Conservation (phyloP, 345 rosid genomes). For the Alliaria petiolata region DNA sequence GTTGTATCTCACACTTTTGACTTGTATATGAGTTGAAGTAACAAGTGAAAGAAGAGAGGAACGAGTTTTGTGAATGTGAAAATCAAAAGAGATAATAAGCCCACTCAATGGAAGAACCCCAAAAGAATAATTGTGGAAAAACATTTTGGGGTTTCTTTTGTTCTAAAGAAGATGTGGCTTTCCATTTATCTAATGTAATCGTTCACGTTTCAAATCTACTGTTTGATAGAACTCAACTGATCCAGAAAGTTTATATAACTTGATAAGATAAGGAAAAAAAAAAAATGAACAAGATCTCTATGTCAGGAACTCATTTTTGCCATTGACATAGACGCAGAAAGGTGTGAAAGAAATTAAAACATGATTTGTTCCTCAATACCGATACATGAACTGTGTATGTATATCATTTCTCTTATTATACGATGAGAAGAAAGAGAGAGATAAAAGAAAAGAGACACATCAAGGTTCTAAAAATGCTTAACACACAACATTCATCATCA, state of each 20-base stretch:
- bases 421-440: neutral
- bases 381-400: slow-evolving; percentile 20
- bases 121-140: slow-evolving; percentile 8
- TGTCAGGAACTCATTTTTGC: neutral
- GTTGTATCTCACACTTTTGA: slow-evolving; percentile 71
- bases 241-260: neutral
- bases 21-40: slow-evolving; percentile 5
- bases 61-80: neutral
- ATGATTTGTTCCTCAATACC: neutral
- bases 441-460: neutral
- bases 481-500: slow-evolving; percentile 21
- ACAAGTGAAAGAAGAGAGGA: neutral
- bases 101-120: slow-evolving; percentile 32
- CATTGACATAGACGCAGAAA: neutral
- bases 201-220: neutral
- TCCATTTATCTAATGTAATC: neutral
- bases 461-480: slow-evolving; percentile 1
- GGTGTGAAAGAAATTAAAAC: neutral
- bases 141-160: slow-evolving; percentile 11
- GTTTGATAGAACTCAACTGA: neutral
- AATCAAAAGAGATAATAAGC: slow-evolving; percentile 19
- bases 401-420: slow-evolving; percentile 24
- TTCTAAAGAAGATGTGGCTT: slow-evolving; percentile 54
- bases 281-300: neutral
- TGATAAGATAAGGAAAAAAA: neutral